phyloP scores from a whole-genome alignment of 495 filamentous ascomycete genomes.

The Haplographium delicatum region DNA sequence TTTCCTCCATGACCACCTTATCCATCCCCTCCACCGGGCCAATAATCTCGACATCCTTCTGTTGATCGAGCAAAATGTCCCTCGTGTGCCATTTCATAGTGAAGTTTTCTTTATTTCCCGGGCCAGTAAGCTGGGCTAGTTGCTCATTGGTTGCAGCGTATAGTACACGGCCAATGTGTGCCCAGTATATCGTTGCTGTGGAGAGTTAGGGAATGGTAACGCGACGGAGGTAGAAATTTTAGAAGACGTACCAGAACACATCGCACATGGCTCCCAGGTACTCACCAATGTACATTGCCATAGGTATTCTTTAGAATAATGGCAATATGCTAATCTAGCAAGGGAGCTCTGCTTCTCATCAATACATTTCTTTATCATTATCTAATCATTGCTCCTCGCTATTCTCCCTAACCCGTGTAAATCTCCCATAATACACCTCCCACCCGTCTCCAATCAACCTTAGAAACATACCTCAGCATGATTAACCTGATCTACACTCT shows the following conservation, averaged over 20 bases:
- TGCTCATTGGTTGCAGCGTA: slow-evolving; percentile 48
- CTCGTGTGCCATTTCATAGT: slow-evolving; percentile 47
- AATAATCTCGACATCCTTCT: slow-evolving; percentile 43
- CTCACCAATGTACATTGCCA: slow-evolving; percentile 45
- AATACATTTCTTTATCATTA: neutral
- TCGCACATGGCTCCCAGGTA: slow-evolving; percentile 54
- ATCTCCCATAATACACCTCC: too few relatives aligned
- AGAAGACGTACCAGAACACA: slow-evolving; percentile 35
- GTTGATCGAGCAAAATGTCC: slow-evolving; percentile 38
- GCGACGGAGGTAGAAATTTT: neutral
- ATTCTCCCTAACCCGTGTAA: too few relatives aligned
- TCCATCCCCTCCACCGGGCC: slow-evolving; percentile 43
- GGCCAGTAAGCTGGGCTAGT: slow-evolving; percentile 38
- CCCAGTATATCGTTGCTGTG: slow-evolving; percentile 41
- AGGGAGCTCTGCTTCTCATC: slow-evolving; percentile 33
- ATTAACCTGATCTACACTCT: slow-evolving; percentile 50
- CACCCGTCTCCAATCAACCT: too few relatives aligned
- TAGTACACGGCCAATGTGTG: slow-evolving; percentile 48
- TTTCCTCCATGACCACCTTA: slow-evolving; percentile 37
- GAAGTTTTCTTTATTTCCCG: slow-evolving; percentile 47
- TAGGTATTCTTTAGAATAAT: slow-evolving; percentile 45
- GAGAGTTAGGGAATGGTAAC: neutral
- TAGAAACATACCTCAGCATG: slow-evolving; percentile 41
- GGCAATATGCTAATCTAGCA: slow-evolving; percentile 44
- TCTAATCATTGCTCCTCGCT: neutral